Base-by-base conservation (phyloP, 2,329 filamentous ascomycete genomes). In the Decorospora gaudefroyi region DNA sequence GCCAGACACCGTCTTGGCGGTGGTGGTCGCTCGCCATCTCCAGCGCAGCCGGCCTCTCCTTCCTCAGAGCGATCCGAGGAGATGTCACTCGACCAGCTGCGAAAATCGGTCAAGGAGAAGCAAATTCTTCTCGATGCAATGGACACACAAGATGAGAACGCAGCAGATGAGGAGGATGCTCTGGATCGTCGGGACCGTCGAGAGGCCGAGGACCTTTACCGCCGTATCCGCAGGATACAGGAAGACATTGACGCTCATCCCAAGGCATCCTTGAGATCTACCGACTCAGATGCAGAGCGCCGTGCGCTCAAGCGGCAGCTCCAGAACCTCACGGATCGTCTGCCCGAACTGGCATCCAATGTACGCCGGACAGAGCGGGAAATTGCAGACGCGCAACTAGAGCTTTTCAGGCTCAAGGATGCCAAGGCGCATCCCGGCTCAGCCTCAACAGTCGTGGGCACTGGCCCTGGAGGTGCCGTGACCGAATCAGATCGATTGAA, bases 401-500 rank as follows among this genome's bases (percentile, higher is more conserved):
- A 99, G 69, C 78, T 99, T 2, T 99, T 99, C 81, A 86, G 92
- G 46, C 75, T 97, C 49, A 91, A 85, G 68, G 93, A 99, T 70
- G 90, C 91, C 47, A 97, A 96, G 71, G 88, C 88, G 2, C 83
- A 97, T 66, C 93, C 93, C 3, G 81, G 84, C 53, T 89, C 87
- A 64, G 86, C 89, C 7, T 78, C 87, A 13, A 80, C 85, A 19
- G 90, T 99, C 52, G 83, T 97, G 46, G 93, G 93, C 31, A 97
- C 92, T 49, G 93, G 93, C 7, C 92, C 91, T 45, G 92, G 92
- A 29, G 93, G 93, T 38, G 75, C 83, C 30, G 83, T 99, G 28
- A 99, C 93, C 0, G 93, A 99, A 72, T 87, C 90, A 3, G 93
- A 99, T 72, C 84, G 92, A 40, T 82, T 97, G 56, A 97, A 96